Conservation (phyloP, 441 rosid species). For the Gossypium aridum region DNA sequence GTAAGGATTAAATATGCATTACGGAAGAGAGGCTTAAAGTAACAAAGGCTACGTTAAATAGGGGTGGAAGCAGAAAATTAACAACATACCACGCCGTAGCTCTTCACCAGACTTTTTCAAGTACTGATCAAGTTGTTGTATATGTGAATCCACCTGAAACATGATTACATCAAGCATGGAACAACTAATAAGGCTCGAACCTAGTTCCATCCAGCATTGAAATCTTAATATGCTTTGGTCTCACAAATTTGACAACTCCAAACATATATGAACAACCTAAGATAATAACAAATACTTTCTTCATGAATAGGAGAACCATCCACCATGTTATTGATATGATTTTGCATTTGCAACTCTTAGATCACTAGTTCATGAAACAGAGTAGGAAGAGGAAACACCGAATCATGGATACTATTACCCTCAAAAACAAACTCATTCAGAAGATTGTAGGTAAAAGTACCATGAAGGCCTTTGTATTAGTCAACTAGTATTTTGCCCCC, state of each 20-base stretch:
- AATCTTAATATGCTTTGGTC: neutral
- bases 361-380: neutral
- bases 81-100: slow-evolving; percentile 61
- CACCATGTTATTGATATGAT: neutral
- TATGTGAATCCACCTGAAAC: slow-evolving; percentile 87
- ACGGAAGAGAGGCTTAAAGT: neutral
- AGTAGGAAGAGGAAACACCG: neutral
- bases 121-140: slow-evolving; percentile 93
- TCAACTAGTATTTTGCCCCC: too few species aligned
- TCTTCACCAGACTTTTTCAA: slow-evolving; percentile 76
- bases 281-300: neutral
- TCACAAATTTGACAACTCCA: neutral
- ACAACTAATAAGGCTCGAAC: neutral
- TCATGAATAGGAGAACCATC: neutral
- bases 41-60: neutral
- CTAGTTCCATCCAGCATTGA: neutral
- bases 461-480: too few species aligned
- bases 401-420: neutral
- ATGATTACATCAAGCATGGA: slow-evolving; percentile 13
- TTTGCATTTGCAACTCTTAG: neutral
- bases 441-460: neutral
- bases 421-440: neutral
- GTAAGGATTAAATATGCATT: neutral
- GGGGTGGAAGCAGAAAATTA: slow-evolving; percentile 6
- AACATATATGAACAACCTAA: neutral